Percentiles rank a stretch among this genome's conserved stretches.
These are phyloP conservation scores for Euphorbia pulcherrima DNA, from an alignment of 345 rosid genomes.

Conservation along the genomic window DNA sequence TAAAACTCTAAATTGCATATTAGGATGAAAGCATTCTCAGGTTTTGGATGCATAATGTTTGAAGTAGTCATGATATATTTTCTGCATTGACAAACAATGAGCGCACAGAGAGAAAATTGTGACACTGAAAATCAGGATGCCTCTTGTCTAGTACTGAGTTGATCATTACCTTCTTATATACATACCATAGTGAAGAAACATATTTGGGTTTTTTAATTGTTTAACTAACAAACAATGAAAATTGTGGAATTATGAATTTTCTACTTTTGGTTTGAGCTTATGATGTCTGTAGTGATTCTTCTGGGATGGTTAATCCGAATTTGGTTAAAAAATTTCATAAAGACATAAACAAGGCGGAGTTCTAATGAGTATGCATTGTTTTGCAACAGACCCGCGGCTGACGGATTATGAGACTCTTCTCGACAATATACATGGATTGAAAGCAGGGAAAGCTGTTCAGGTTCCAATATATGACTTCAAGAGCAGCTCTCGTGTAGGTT, in stretches of 20 bases:
- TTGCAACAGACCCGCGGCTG: slow-evolving; percentile 84
- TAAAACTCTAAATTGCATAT: not conserved
- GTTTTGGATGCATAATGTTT: not conserved
- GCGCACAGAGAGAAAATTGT: not conserved
- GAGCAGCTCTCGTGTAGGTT: slow-evolving; percentile 81
- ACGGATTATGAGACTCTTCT: slow-evolving; percentile 91
- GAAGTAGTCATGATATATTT: not conserved
- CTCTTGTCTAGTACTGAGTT: not conserved
- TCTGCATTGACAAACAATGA: not conserved
- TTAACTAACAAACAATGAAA: not conserved
- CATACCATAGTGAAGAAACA: not conserved
- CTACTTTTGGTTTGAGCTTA: not conserved
- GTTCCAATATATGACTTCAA: slow-evolving; percentile 95
- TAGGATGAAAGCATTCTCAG: not conserved
- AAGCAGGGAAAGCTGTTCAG: slow-evolving; percentile 79
- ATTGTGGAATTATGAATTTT: not conserved
- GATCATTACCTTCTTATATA: not conserved
- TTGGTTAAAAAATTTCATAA: slow-evolving; percentile 9
- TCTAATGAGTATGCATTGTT: slow-evolving; percentile 30
- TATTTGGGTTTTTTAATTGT: not conserved
- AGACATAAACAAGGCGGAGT: slow-evolving; percentile 16
- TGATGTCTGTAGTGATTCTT: not conserved
- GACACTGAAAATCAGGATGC: not conserved
- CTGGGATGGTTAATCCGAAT: not conserved
- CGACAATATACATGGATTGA: slow-evolving; percentile 72